Conservation (phyloP, 305 asterid species). For the Stenogyne calaminthoides region DNA sequence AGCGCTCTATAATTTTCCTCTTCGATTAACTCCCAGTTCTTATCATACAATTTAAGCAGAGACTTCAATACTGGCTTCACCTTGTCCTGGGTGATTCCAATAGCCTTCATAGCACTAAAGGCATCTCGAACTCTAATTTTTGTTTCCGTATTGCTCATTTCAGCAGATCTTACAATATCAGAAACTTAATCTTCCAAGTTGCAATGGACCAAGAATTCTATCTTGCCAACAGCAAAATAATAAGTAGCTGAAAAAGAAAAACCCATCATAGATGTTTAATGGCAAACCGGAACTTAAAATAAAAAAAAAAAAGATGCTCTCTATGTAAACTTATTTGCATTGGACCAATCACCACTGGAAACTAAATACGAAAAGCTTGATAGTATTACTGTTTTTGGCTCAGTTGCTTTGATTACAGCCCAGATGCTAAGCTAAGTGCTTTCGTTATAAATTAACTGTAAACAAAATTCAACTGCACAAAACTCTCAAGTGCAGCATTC, state of each 20-base stretch:
- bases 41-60: conserved; percentile 64
- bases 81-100: conserved; percentile 55
- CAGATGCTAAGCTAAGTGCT: not conserved
- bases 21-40: conserved; percentile 81
- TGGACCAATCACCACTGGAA: not conserved
- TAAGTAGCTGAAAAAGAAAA: conserved; percentile 1
- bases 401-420: not conserved
- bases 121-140: conserved; percentile 55
- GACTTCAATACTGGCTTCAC: conserved; percentile 71
- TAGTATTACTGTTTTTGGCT: not conserved
- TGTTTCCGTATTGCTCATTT: conserved; percentile 51
- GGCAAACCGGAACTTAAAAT: not conserved
- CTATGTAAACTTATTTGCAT: not conserved
- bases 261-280: not conserved
- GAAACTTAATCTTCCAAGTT: conserved; percentile 30
- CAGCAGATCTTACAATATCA: conserved; percentile 21
- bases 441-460: not conserved
- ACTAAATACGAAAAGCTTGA: not conserved
- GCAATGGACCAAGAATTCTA: conserved; percentile 21
- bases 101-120: conserved; percentile 67
- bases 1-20: conserved; percentile 74
- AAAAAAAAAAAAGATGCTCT: not conserved
- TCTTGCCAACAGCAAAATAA: conserved; percentile 22
- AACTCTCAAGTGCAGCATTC: not conserved
- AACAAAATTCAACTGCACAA: conserved; percentile 1